These are phyloP conservation scores for Teunomyces barrocoloradensis DNA, from an alignment of 805 yeast genomes.

Conservation along the genomic window DNA sequence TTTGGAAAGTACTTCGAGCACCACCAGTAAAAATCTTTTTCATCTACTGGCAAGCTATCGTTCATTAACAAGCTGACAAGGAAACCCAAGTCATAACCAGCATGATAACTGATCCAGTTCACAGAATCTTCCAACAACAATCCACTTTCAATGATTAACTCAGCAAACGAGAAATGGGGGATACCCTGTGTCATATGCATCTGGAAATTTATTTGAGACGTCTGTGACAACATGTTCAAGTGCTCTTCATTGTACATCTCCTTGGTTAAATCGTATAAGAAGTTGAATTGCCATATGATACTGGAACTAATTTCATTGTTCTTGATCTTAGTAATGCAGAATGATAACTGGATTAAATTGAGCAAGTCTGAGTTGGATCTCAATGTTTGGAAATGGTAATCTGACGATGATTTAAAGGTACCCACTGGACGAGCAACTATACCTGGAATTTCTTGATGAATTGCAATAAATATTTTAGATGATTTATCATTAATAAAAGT, in stretches of 20 bases:
- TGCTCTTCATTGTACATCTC: constrained; percentile 91
- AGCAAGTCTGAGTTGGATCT: constrained; percentile 87
- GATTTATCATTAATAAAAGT: constrained; percentile 53
- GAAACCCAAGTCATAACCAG: constrained; percentile 93
- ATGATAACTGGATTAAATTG: constrained; percentile 72
- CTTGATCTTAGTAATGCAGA: constrained; percentile 38
- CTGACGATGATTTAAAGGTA: constrained; percentile 80
- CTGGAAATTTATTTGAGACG: constrained; percentile 76
- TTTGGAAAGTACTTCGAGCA: constrained; percentile 73
- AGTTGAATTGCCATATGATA: constrained; percentile 95
- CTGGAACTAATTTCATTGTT: constrained; percentile 53
- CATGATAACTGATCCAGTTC: constrained; percentile 90
- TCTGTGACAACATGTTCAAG: constrained; percentile 70
- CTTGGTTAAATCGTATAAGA: constrained; percentile 67
- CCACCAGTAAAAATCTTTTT: constrained; percentile 73
- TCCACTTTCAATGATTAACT: constrained; percentile 81
- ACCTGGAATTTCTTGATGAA: constrained; percentile 94
- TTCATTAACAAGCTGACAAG: constrained; percentile 73
- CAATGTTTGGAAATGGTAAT: constrained; percentile 94
- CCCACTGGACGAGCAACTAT: constrained; percentile 96
- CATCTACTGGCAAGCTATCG: constrained; percentile 74
- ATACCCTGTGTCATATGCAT: constrained; percentile 76
- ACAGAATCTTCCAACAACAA: constrained; percentile 66
- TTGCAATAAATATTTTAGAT: constrained; percentile 50
- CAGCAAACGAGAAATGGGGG: constrained; percentile 76